A percentile compares a stretch with the other conserved stretches of the same genome.
These are phyloP conservation scores for Schizophyllum amplum DNA, from an alignment of 1,284 basidiomycete genomes.

Conservation along the genomic window DNA sequence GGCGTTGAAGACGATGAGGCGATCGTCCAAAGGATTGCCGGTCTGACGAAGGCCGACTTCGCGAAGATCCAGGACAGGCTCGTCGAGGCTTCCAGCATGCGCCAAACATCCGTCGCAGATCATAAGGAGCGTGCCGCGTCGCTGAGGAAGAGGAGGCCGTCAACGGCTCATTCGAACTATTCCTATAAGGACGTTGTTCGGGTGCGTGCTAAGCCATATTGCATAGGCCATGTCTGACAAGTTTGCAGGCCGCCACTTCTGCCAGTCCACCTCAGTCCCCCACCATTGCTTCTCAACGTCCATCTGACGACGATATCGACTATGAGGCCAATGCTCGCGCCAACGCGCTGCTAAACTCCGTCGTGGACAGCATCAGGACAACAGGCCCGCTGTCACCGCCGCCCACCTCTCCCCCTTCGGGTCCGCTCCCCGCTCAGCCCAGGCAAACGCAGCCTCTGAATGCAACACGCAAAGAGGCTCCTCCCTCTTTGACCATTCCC, in stretches of 20 bases:
- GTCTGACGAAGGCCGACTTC: slow-evolving; percentile 63
- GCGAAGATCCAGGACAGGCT: slow-evolving; percentile 65
- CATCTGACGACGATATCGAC: slow-evolving; percentile 33
- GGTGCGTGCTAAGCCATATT: slow-evolving; percentile 30
- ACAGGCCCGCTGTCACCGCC: slow-evolving; percentile 3
- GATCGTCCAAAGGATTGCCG: slow-evolving; percentile 51
- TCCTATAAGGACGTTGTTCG: slow-evolving; percentile 37
- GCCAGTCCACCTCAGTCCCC: slow-evolving; percentile 47
- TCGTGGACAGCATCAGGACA: slow-evolving; percentile 55
- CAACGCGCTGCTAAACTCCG: slow-evolving; percentile 56
- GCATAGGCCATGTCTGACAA: not conserved
- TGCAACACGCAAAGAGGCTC: not conserved
- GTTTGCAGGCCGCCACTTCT: slow-evolving; percentile 29
- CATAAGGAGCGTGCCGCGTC: slow-evolving; percentile 49
- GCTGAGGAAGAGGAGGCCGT: slow-evolving; percentile 59
- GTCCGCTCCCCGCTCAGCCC: slow-evolving; percentile 16
- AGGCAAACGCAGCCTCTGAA: not conserved
- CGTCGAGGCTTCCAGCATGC: slow-evolving; percentile 48
- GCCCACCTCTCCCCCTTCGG: slow-evolving; percentile 23
- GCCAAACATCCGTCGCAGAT: slow-evolving; percentile 42
- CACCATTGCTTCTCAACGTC: slow-evolving; percentile 16
- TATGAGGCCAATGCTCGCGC: slow-evolving; percentile 29
- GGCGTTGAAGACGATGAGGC: slow-evolving; percentile 38
- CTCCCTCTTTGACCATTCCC: slow-evolving; percentile 7
- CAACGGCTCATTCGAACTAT: slow-evolving; percentile 74